Base-by-base conservation (phyloP, 1,284 basidiomycete species). In the Singerocomus rubriflavus region DNA sequence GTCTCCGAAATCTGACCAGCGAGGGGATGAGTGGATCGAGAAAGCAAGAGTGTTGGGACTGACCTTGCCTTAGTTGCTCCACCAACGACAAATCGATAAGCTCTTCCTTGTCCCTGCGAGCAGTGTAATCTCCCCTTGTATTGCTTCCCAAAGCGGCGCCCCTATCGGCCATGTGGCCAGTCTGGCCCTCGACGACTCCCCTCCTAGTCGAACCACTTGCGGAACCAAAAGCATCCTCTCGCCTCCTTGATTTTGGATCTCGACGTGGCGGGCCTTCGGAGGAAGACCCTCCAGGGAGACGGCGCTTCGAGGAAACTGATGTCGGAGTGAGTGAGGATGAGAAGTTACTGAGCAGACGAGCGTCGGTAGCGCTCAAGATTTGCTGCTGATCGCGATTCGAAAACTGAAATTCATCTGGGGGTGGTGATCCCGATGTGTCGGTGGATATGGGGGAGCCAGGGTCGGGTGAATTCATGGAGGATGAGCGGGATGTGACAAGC, bases 1-100 rank as follows among this genome's bases (percentile, higher is more conserved):
- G 54, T 77, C 76, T 31, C 76, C 76, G 41, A 78, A 74, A 48
- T 71, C 75, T 77, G 55, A 32, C 30, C 40, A 50, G 30, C 12
- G 27, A 44, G 31, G 35, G 4, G 43, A 51, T 40, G 36, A 56
- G 25, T 32, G 39, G 8, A 29, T 32, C 42, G 30, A 49, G 46
- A 29, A 30, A 44, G 9, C 33, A 35, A 43, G 11, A n/a, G 38
- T 41, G 39, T 27, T 3, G 13, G 29, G 9, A 54, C 71, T 38
- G 45, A 78, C 75, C 68, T 56, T 65, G 62, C 57, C 72, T 70
- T 38, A 76, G 59, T 44, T 61, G 58, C 13, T 77, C 75, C 8
- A 71, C 68, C 30, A 77, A 48, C 13, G 57, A 45, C 17, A 53
- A 12, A 47, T 77, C 75, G 11, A 77, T 56, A 35, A 77, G 65